A percentile compares a stretch with the other conserved stretches of the same genome.
phyloP scores from a whole-genome alignment of 305 asterid species.

The Plantago rigida region DNA sequence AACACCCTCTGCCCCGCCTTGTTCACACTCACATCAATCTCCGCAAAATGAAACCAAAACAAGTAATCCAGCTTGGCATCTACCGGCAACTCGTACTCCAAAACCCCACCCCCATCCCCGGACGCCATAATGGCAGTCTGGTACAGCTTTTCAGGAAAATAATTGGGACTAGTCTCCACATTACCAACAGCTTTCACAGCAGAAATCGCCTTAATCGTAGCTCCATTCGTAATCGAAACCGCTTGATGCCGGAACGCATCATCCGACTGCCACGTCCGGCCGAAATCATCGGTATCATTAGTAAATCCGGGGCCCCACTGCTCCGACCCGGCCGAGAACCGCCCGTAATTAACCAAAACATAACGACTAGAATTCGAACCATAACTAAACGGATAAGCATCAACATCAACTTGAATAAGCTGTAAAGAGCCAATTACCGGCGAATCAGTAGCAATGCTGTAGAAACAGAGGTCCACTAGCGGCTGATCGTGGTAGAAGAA shows the following conservation, averaged over 20 bases:
- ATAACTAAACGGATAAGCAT: conserved; percentile 38
- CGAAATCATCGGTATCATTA: conserved; percentile 65
- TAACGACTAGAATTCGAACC: conserved; percentile 36
- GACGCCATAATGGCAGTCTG: conserved; percentile 48
- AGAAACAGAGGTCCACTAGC: conserved; percentile 63
- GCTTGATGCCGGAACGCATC: conserved; percentile 28
- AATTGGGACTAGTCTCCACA: conserved; percentile 59
- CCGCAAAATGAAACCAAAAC: conserved; percentile 85
- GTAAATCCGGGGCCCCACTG: conserved; percentile 95
- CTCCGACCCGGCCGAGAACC: conserved; percentile 70
- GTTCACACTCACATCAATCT: conserved; percentile 64
- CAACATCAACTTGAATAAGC: conserved; percentile 47
- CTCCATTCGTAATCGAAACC: conserved; percentile 27
- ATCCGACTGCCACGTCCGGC: conserved; percentile 83
- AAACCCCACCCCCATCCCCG: conserved; percentile 40
- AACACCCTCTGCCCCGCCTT: conserved; percentile 77
- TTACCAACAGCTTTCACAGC: conserved; percentile 42
- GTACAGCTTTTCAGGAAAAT: conserved; percentile 67
- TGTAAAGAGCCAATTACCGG: conserved; percentile 71
- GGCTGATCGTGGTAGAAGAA: conserved; percentile 48
- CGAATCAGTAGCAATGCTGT: conserved; percentile 91
- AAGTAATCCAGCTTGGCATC: conserved; percentile 84
- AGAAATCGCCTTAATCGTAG: conserved; percentile 41
- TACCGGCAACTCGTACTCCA: conserved; percentile 62
- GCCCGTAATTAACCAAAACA: conserved; percentile 75